Percentiles rank a stretch among this genome's conserved stretches.
phyloP scores from a whole-genome alignment of 345 rosid species.

The Iberis pinnata region DNA sequence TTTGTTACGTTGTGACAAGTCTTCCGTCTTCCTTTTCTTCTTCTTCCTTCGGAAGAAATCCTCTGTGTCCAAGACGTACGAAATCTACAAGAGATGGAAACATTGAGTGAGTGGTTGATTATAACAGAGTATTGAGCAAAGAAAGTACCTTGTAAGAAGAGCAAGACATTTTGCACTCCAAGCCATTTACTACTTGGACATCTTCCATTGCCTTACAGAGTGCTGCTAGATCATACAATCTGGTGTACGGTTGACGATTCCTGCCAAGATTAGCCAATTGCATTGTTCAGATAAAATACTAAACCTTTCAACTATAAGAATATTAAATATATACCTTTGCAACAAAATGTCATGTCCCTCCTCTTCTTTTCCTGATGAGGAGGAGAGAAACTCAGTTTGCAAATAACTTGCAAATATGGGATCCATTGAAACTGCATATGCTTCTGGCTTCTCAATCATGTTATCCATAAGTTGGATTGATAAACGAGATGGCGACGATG shows the following conservation, averaged over 20 bases:
- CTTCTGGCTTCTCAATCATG: constrained; percentile 69
- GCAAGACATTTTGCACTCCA: constrained; percentile 87
- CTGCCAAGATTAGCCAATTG: constrained; percentile 37
- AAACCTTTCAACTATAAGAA: too few species aligned
- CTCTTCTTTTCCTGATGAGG: constrained; percentile 14
- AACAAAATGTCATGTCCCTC: constrained; percentile 10
- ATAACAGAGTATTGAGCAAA: not conserved
- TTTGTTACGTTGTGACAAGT: constrained; percentile 13
- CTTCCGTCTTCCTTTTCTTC: constrained; percentile 24
- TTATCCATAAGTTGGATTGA: constrained; percentile 85
- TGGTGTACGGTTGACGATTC: constrained; percentile 50
- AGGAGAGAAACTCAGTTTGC: constrained; percentile 37
- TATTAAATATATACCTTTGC: constrained; percentile 14
- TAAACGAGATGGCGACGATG: constrained; percentile 45
- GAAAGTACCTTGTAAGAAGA: constrained; percentile 88
- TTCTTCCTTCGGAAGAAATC: constrained; percentile 50
- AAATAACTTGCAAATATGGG: constrained; percentile 73
- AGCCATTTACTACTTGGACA: constrained; percentile 62
- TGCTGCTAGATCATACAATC: constrained; percentile 52
- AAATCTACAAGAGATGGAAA: constrained; percentile 33
- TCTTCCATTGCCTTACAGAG: constrained; percentile 64
- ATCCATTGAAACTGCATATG: constrained; percentile 77
- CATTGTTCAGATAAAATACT: not conserved
- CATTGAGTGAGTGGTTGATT: too few species aligned
- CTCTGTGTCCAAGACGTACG: constrained; percentile 55